A percentile compares a stretch with the other conserved stretches of the same genome.
Conservation (phyloP, 169 alveolate genomes). For the Amoebophrya sp. region DNA sequence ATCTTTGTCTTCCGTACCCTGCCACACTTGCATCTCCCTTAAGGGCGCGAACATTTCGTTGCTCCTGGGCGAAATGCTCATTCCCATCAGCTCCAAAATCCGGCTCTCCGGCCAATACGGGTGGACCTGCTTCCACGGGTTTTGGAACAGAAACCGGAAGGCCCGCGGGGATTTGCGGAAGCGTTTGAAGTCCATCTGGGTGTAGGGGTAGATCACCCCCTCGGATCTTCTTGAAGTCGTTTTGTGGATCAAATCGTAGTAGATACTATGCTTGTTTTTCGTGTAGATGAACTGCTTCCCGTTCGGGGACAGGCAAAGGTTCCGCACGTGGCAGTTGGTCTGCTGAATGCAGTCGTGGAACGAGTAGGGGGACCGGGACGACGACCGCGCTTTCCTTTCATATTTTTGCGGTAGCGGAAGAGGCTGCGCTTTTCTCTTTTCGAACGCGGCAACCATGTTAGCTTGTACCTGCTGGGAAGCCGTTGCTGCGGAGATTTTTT, state of each 20-base stretch:
- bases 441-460: neutral
- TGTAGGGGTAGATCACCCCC: neutral
- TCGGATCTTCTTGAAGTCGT: no score
- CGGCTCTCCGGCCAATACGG: constrained; percentile 5
- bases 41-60: no score
- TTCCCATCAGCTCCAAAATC: neutral
- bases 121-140: neutral
- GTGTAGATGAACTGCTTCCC: neutral
- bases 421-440: neutral
- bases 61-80: neutral
- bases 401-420: no score
- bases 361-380: neutral
- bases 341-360: neutral
- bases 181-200: constrained; percentile 4
- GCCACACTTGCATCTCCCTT: no score
- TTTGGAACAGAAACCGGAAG: neutral
- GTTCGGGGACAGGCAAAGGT: neutral
- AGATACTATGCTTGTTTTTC: neutral
- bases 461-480: no score
- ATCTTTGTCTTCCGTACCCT: no score
- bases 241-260: neutral
- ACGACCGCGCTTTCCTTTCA: neutral
- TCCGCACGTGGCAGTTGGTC: neutral
- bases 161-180: neutral
- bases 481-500: no score